Evolutionary conservation across 257 asterid genomes (phyloP).

Genomic region (Prunella vulgaris): DNA sequence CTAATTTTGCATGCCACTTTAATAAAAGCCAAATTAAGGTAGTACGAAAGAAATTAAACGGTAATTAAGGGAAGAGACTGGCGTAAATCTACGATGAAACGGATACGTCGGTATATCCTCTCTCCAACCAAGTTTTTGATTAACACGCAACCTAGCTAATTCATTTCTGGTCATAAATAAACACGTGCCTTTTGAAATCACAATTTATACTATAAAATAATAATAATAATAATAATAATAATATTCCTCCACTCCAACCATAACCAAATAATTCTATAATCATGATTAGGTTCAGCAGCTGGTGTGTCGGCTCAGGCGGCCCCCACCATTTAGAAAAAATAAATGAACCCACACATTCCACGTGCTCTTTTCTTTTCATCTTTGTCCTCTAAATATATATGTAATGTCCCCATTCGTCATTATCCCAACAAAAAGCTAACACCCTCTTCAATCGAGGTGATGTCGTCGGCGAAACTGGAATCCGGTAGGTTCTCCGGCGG

Average conservation of each 20-base stretch:
- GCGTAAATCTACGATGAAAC: not conserved
- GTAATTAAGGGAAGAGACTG: too few relatives aligned
- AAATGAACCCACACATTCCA: slow-evolving; percentile 46
- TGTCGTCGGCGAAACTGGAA: slow-evolving; percentile 36
- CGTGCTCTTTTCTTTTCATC: slow-evolving; percentile 38
- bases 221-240: not conserved
- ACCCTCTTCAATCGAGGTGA: slow-evolving; percentile 26
- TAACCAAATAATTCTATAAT: not conserved
- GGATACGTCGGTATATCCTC: not conserved
- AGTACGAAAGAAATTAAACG: too few relatives aligned
- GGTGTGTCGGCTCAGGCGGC: not conserved
- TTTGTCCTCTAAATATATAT: not conserved
- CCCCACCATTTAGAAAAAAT: slow-evolving; percentile 7
- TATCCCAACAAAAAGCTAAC: not conserved
- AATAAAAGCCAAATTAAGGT: too few relatives aligned
- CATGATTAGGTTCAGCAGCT: slow-evolving; percentile 1
- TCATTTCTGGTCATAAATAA: not conserved
- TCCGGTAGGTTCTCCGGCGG: slow-evolving; percentile 44
- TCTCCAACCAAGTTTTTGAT: not conserved
- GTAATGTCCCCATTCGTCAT: not conserved
- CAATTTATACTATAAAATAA: not conserved
- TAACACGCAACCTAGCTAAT: not conserved
- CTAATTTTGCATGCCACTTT: too few relatives aligned
- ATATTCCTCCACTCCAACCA: not conserved
- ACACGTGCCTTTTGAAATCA: slow-evolving; percentile 42